Percentiles rank a stretch among this genome's conserved stretches.
Conservation (phyloP, 257 asterid genomes). For the Ehretia macrophylla region DNA sequence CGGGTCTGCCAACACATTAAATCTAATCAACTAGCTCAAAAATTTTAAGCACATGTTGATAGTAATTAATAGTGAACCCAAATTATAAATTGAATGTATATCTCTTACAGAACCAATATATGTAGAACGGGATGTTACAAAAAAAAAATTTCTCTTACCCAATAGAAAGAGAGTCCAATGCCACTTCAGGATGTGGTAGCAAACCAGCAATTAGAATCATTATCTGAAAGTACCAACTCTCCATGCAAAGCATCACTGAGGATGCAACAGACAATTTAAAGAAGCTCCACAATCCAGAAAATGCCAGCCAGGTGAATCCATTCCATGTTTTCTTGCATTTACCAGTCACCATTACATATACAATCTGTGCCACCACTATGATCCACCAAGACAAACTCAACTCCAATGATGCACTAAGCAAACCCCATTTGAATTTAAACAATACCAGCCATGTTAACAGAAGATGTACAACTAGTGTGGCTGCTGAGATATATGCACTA, state of each 20-base stretch:
- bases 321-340: conserved; percentile 19
- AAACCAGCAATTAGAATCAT: conserved; percentile 20
- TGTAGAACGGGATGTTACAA: not conserved
- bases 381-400: conserved; percentile 22
- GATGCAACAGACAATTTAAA: conserved; percentile 21
- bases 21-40: too few relatives aligned
- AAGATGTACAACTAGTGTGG: conserved; percentile 8
- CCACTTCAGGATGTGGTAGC: conserved; percentile 18
- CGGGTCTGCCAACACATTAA: too few relatives aligned
- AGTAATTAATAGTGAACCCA: too few relatives aligned
- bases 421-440: conserved; percentile 17
- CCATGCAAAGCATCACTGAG: conserved; percentile 26
- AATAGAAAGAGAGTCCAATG: conserved; percentile 17
- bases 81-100: too few relatives aligned
- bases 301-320: conserved; percentile 18
- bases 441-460: conserved; percentile 14
- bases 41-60: too few relatives aligned
- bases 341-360: conserved; percentile 11
- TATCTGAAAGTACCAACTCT: conserved; percentile 17
- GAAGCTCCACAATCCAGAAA: conserved; percentile 23
- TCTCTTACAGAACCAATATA: too few relatives aligned
- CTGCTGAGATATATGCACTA: conserved; percentile 15
- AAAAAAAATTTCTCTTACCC: conserved; percentile 4
- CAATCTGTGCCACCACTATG: conserved; percentile 16
- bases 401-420: conserved; percentile 10